Percentiles rank a stretch among this genome's conserved stretches.
Conservation (phyloP, 2,329 filamentous ascomycete genomes). For the Pseudogymnoascus pannorum region DNA sequence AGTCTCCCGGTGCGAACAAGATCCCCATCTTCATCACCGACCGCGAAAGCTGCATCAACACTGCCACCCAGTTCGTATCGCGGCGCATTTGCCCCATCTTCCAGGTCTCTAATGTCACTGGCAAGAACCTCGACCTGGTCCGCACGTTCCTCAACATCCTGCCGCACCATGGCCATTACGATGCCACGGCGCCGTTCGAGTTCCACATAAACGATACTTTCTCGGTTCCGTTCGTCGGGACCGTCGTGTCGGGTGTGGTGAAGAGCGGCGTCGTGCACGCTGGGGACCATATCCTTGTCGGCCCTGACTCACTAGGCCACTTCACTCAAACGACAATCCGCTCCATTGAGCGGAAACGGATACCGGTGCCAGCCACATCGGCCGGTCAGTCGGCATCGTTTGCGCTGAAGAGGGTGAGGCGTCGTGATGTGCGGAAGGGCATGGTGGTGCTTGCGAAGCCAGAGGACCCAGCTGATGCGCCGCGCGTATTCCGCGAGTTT, state of each 20-base stretch:
- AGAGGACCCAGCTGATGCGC: slow-evolving; percentile 52
- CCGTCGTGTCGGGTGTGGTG: slow-evolving; percentile 89
- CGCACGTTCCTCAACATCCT: slow-evolving; percentile 91
- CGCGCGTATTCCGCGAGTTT: slow-evolving; percentile 68
- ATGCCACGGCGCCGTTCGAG: slow-evolving; percentile 80
- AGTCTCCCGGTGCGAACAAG: slow-evolving; percentile 87
- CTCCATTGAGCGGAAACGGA: slow-evolving; percentile 90
- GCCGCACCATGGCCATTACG: slow-evolving; percentile 89
- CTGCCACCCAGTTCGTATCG: slow-evolving; percentile 90
- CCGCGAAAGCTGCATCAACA: slow-evolving; percentile 86
- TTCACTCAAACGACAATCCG: slow-evolving; percentile 82
- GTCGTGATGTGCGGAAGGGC: slow-evolving; percentile 92
- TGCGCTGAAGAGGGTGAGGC: slow-evolving; percentile 75
- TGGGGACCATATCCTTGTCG: slow-evolving; percentile 83
- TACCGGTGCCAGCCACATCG: slow-evolving; percentile 76
- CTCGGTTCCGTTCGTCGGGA: slow-evolving; percentile 94
- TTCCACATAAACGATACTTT: slow-evolving; percentile 97
- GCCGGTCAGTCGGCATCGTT: slow-evolving; percentile 92
- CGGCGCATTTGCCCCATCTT: slow-evolving; percentile 95
- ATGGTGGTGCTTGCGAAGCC: slow-evolving; percentile 91
- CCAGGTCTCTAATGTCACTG: slow-evolving; percentile 96
- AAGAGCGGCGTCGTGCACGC: slow-evolving; percentile 81
- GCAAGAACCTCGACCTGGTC: slow-evolving; percentile 81
- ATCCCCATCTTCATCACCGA: slow-evolving; percentile 94
- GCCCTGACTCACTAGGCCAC: slow-evolving; percentile 82